Base-by-base conservation (phyloP, 345 rosid genomes). In the Sapria himalayana region DNA sequence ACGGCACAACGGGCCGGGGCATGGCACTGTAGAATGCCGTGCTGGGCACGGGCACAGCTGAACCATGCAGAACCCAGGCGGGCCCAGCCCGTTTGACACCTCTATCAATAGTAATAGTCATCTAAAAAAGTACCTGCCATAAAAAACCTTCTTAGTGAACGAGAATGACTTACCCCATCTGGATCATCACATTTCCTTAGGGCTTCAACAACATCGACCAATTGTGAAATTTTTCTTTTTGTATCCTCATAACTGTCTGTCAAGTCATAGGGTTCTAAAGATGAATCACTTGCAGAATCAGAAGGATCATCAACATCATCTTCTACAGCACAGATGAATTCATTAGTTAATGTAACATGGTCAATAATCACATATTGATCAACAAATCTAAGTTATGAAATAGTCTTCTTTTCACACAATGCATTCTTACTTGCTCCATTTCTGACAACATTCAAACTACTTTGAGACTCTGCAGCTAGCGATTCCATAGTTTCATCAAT, bases 291-390 rank as follows among this genome's bases (percentile, higher is more conserved):
- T 11, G 72, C 72, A 33, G 65, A 56, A 58, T 79, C 85, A 10
- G 94, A 79, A 63, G 51, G 62, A 58, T 66, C 71, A 38, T 81
- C 91, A 35, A 57, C 61, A 39, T 60, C 73, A 22, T 65, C 80
- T 59, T 65, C 43, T n/a, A n/a, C 19, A 55, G 71, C 78, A 16
- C 85, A 73, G 41, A 48, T 57, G 3, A 63, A 58, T 39, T 65
- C 84, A 59, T 58, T 60, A 49, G 64, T 78, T 37, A 89, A 62
- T 3, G 64, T 52, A 39, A 70, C 75, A 29, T 78, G 80, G 68
- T 86, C 97, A 57, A 86, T 55, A 49, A 78, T 76, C 61, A 81
- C 97, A 72, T 78, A 91, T 8, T 94, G 98, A 60, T 89, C 91
- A 33, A 76, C 48, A 48, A 70, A 52, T 31, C 47, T 62, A 49